Evolutionary conservation across 306 rosid genomes (phyloP).

Genomic region (Pueraria montana): DNA sequence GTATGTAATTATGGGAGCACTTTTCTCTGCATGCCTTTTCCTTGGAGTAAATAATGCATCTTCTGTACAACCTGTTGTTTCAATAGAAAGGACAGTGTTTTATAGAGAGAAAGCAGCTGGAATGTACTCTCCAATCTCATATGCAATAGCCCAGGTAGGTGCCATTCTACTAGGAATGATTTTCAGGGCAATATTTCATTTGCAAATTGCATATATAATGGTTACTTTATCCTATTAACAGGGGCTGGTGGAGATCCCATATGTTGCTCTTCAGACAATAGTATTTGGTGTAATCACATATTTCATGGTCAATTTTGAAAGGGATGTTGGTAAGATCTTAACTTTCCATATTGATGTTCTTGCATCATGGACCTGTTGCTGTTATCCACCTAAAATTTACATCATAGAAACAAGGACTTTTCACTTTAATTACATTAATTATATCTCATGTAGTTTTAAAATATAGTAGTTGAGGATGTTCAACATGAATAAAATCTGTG

Average conservation of each 20-base stretch:
- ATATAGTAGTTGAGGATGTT: not conserved
- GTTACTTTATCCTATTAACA: conserved; percentile 45
- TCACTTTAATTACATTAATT: not conserved
- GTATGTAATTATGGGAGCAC: conserved; percentile 81
- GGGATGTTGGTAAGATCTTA: conserved; percentile 57
- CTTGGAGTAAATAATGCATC: conserved; percentile 83
- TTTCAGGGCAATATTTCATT: conserved; percentile 9
- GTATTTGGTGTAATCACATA: conserved; percentile 79
- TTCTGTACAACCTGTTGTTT: conserved; percentile 91
- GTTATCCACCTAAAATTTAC: not conserved
- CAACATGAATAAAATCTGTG: not conserved
- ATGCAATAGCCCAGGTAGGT: conserved; percentile 79
- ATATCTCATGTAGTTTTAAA: not conserved
- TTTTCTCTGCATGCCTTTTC: conserved; percentile 76
- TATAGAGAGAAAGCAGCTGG: conserved; percentile 94
- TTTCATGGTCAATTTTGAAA: conserved; percentile 80
- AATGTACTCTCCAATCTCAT: conserved; percentile 88
- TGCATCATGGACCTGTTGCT: not conserved
- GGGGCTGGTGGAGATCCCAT: conserved; percentile 94
- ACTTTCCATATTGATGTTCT: not conserved
- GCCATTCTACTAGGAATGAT: not conserved
- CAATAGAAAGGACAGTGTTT: conserved; percentile 92
- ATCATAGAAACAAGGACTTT: not conserved
- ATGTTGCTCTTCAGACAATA: conserved; percentile 72
- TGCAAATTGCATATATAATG: not conserved